A percentile compares a stretch with the other conserved stretches of the same genome.
phyloP scores from a whole-genome alignment of 805 yeast genomes.

The Candida loeiensis region DNA sequence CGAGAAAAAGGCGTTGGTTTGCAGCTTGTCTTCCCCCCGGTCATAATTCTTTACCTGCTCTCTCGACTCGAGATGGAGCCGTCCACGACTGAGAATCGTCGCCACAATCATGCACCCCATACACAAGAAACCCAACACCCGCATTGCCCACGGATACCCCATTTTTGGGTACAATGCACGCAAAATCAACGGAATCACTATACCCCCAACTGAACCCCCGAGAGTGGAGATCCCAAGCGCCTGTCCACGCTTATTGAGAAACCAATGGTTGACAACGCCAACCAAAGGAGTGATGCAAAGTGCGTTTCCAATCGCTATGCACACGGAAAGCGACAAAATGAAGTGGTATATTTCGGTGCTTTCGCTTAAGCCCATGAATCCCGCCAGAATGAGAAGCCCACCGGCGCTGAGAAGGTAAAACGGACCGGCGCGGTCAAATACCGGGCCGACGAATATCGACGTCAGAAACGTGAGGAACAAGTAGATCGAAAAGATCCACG shows the following conservation, averaged over 20 bases:
- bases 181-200: conserved; percentile 54
- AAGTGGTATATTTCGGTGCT: conserved; percentile 19
- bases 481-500: conserved; percentile 42
- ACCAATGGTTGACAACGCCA: conserved; percentile 23
- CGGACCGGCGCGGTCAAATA: conserved; percentile 20
- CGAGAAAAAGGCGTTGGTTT: conserved; percentile 30
- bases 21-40: too few species aligned
- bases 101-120: conserved; percentile 14
- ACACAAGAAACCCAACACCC: conserved; percentile 18
- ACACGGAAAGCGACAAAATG: conserved; percentile 18
- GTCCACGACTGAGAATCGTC: conserved; percentile 16
- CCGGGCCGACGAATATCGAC: conserved; percentile 22
- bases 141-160: conserved; percentile 62
- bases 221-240: conserved; percentile 23
- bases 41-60: conserved; percentile 2
- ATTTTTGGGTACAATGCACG: conserved; percentile 40
- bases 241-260: conserved; percentile 18
- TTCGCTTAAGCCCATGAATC: conserved; percentile 19
- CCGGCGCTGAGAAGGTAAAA: conserved; percentile 14
- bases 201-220: conserved; percentile 69
- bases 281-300: conserved; percentile 22
- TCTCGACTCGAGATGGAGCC: conserved; percentile 9
- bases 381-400: conserved; percentile 15
- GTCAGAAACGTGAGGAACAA: conserved; percentile 27
- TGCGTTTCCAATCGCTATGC: conserved; percentile 21